These are phyloP conservation scores for Cladosporium cucumerinum DNA, from an alignment of 2,329 filamentous ascomycete species.

Conservation along the genomic window DNA sequence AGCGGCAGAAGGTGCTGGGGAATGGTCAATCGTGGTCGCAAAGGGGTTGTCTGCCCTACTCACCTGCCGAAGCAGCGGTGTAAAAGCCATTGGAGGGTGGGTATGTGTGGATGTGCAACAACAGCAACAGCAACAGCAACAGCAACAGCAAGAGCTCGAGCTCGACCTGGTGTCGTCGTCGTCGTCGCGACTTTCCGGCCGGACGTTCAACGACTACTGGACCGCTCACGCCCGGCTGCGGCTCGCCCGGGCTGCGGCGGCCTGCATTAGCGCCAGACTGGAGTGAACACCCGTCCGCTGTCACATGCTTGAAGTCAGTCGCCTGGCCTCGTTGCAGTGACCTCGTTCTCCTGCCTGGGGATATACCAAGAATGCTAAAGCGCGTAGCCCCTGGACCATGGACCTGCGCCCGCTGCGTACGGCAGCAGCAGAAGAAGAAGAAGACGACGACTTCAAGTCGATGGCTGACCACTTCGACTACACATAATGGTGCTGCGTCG, in stretches of 20 bases:
- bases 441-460: neutral
- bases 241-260: conserved; percentile 6
- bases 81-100: conserved; percentile 49
- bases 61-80: conserved; percentile 53
- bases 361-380: conserved; percentile 11
- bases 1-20: conserved; percentile 50
- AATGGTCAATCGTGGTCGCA: conserved; percentile 19
- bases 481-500: neutral
- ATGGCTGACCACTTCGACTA: conserved; percentile 5
- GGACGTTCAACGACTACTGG: neutral
- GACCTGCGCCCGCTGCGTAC: conserved; percentile 16
- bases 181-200: conserved; percentile 13
- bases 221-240: neutral
- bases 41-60: conserved; percentile 20
- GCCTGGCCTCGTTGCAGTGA: neutral
- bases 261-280: conserved; percentile 6
- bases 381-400: conserved; percentile 12
- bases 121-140: conserved; percentile 15
- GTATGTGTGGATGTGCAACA: conserved; percentile 19
- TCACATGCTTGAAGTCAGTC: conserved; percentile 14
- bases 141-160: conserved; percentile 18
- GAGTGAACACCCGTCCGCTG: conserved; percentile 4
- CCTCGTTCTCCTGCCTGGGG: neutral
- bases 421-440: conserved; percentile 6
- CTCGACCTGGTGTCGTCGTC: conserved; percentile 6